phyloP scores from a whole-genome alignment of 345 rosid species.

The Bretschneidera sinensis region DNA sequence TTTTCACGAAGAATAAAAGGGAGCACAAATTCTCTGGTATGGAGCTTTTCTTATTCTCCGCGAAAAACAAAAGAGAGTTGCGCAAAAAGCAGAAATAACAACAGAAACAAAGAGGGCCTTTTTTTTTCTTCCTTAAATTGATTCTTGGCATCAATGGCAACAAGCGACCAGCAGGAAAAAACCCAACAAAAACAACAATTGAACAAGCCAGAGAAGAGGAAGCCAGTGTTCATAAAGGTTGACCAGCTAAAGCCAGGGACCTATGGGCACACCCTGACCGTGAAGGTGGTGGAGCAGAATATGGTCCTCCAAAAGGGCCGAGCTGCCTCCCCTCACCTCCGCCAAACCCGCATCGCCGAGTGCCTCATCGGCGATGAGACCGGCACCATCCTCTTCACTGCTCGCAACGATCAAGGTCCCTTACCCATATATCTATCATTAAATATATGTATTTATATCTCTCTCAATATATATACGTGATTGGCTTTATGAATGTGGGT shows the following conservation, averaged over 20 bases:
- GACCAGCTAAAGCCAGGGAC: conserved; percentile 68
- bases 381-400: conserved; percentile 60
- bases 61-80: no score
- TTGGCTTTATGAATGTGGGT: not conserved
- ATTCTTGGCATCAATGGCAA: not conserved
- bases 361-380: conserved; percentile 79
- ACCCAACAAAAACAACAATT: conserved; percentile 12
- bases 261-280: conserved; percentile 55
- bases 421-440: not conserved
- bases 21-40: no score
- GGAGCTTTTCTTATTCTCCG: no score
- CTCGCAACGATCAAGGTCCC: conserved; percentile 74
- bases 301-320: conserved; percentile 39
- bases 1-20: no score
- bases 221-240: conserved; percentile 63
- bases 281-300: conserved; percentile 48
- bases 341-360: conserved; percentile 53
- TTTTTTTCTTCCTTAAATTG: no score
- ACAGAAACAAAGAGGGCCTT: not conserved
- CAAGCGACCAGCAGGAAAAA: not conserved
- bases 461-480: not conserved
- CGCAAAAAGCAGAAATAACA: not conserved
- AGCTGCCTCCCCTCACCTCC: conserved; percentile 35
- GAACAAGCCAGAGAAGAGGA: conserved; percentile 39
- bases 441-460: not conserved